Evolutionary conservation across 345 rosid genomes (phyloP), one percentile per base, ranked within the genome.

Genomic region (Salix purpurea): DNA sequence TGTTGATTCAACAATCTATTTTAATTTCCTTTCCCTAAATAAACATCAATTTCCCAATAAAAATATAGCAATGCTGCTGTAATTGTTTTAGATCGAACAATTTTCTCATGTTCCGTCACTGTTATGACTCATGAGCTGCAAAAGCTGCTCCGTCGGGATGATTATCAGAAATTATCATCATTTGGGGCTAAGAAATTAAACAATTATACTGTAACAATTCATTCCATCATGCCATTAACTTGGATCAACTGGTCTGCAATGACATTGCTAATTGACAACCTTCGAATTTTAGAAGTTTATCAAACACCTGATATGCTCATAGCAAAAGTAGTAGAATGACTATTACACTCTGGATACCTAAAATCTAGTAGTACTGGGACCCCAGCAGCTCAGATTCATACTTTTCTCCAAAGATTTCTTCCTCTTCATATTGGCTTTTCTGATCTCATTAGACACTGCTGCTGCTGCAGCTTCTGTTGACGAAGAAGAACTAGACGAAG

Each of bases 291-390:
- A n/a, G 15, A 58, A 58, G 28, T 23, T 58, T 13, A n/a, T 58
- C 26, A 58, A 58, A 58, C 24, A 19, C 9, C 21, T 19, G 21
- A 54, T 10, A 54, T 58, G 4, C 64, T n/a, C 64, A 24, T 58
- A n/a, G 64, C 26, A 58, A 58, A 56, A 58, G 9, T 23, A 58
- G 9, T 23, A 26, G 28, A 10, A 69, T 19, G 40, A 50, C 39
- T 65, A 30, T 61, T 4, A 19, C 4, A 16, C 18, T 24, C 21
- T 39, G 36, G 21, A 37, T 9, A 23, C 46, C 78, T 78, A 88
- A 69, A 88, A 88, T 73, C 90, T 83, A 69, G 65, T 48, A 37
- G 84, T 84, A 24, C 71, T 84, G 7, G 90, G 89, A 72, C 88
- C 89, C 84, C 82, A 86, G 60, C 86, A 84, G 78, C 74, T 78